phyloP scores from a whole-genome alignment of 495 filamentous ascomycete species.

The Penicillium paradoxum region DNA sequence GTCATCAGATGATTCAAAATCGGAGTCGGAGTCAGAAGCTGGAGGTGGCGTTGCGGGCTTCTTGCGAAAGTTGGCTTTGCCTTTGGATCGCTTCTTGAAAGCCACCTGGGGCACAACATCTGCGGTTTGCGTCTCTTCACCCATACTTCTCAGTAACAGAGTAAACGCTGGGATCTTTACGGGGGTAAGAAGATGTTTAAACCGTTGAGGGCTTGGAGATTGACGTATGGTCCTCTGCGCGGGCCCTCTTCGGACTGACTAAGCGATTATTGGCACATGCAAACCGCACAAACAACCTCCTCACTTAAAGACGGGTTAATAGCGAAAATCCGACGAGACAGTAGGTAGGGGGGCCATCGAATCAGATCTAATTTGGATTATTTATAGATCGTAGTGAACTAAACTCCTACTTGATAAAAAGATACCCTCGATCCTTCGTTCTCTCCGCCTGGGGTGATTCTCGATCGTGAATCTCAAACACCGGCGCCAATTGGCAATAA shows the following conservation, averaged over 20 bases:
- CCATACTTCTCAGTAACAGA: constrained; percentile 5
- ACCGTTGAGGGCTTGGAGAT: no score
- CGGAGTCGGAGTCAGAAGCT: constrained; percentile 51
- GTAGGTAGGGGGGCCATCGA: constrained; percentile 3
- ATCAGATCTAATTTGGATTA: background rate
- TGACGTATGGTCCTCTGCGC: no score
- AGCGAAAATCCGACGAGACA: constrained; percentile 13
- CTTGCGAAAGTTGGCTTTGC: constrained; percentile 76
- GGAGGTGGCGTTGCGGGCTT: constrained; percentile 76
- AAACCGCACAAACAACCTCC: constrained; percentile 21
- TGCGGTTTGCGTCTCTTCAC: constrained; percentile 12
- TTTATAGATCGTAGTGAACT: background rate
- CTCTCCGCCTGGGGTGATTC: background rate
- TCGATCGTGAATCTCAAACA: constrained; percentile 12
- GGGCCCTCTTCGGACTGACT: no score
- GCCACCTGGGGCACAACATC: constrained; percentile 26
- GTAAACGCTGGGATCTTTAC: background rate
- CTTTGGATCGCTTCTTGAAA: constrained; percentile 87
- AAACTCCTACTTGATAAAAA: background rate
- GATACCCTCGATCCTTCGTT: background rate
- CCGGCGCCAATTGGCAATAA: constrained; percentile 21
- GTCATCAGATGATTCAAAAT: constrained; percentile 73
- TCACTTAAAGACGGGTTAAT: constrained; percentile 9
- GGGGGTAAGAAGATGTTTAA: no score
- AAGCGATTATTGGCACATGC: constrained; percentile 6